Base-by-base conservation (phyloP, 345 rosid genomes). In the Euphorbia tirucalli region DNA sequence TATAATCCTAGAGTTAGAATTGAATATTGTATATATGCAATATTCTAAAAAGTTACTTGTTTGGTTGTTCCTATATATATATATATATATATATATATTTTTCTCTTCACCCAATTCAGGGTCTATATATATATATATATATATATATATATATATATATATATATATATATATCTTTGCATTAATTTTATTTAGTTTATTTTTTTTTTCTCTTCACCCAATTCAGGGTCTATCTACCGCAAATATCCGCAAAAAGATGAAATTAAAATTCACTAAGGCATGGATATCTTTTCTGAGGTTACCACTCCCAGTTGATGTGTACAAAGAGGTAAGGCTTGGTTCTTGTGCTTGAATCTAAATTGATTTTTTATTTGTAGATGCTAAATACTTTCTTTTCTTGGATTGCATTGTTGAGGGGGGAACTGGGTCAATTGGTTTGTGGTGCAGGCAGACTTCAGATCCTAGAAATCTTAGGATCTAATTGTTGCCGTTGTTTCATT, bases 251-350 rank as follows among this genome's bases (percentile, higher is more conserved):
- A 95, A 86, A 83, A 92, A 83, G 86, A 92, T 90, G 88, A 95
- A 90, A 84, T 59, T 88, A 39, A 95, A 90, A 80, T 92, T 95
- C 73, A 92, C 91, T 4, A 92, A 90, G 82, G 91, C 97, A 15
- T 95, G 99, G 99, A 82, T 88, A 76, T 78, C 96, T 39, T 92
- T 95, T 87, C 94, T 95, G 71, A 86, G 92, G 81, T 81, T 92
- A 61, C 96, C 90, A 14, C 93, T 92, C 68, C 93, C 97, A 15
- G 77, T 90, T 75, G 93, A 86, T 75, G 82, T 95, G 28, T 95
- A 92, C 86, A 95, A 92, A 82, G 96, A 95, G 93, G 99, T 92
- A 74, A 75, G 60, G 22, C 41, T 75, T 27, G 61, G 65, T 35
- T 55, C 9, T n/a, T 24, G 7, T 5, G 19, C 35, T 31, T 71